Evolutionary conservation across 1,284 basidiomycete species (phyloP).

Genomic region (Singerocomus inundabilis): DNA sequence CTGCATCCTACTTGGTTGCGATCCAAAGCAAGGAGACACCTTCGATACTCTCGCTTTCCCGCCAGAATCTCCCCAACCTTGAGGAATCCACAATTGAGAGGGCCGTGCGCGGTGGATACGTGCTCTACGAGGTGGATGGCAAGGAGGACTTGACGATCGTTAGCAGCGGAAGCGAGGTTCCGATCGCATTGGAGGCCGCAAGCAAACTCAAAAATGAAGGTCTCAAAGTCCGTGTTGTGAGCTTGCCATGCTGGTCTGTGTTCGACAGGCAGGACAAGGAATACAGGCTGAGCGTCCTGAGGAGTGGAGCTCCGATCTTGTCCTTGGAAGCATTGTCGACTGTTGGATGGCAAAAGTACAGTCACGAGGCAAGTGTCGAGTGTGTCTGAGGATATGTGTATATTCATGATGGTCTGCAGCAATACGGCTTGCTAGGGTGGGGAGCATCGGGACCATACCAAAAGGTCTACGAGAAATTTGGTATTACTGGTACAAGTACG

Average conservation of each 20-base stretch:
- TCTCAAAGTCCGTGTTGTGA: conserved; percentile 82
- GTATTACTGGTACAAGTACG: conserved; percentile 76
- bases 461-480: conserved; percentile 89
- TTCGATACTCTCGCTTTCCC: conserved; percentile 84
- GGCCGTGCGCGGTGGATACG: conserved; percentile 86
- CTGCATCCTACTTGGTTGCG: conserved; percentile 84
- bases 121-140: conserved; percentile 71
- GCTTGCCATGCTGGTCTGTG: conserved; percentile 86
- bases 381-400: background rate
- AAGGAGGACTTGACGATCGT: conserved; percentile 85
- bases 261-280: conserved; percentile 84
- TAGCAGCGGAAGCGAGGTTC: conserved; percentile 86
- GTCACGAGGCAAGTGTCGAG: conserved; percentile 64
- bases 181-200: conserved; percentile 84
- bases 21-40: conserved; percentile 75
- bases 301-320: conserved; percentile 86
- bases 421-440: conserved; percentile 78
- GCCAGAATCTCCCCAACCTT: conserved; percentile 93
- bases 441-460: conserved; percentile 90
- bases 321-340: conserved; percentile 87
- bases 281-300: conserved; percentile 83
- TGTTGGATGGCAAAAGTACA: conserved; percentile 83
- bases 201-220: conserved; percentile 73
- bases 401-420: conserved; percentile 38
- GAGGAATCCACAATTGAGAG: conserved; percentile 86